phyloP scores from a whole-genome alignment of 1,284 basidiomycete species.

The Dichomitus squalens region DNA sequence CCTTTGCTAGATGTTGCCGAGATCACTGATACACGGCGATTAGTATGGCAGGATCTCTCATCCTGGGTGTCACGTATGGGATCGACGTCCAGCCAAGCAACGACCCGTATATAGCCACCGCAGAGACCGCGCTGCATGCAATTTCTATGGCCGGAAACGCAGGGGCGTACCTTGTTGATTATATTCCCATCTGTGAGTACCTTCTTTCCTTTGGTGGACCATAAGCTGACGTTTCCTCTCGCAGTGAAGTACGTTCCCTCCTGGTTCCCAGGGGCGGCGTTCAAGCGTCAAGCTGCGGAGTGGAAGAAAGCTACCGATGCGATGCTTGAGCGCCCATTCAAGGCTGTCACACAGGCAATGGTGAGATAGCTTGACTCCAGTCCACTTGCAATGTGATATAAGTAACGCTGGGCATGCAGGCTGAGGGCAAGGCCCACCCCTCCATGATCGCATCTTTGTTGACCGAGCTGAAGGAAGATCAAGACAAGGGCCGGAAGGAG shows the following conservation, averaged over 20 bases:
- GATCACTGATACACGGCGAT: constrained; percentile 8
- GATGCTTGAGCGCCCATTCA: constrained; percentile 38
- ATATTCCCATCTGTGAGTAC: constrained; percentile 31
- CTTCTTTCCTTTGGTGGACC: neutral
- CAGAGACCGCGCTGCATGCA: constrained; percentile 30
- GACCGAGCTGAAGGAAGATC: constrained; percentile 16
- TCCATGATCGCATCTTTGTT: constrained; percentile 27
- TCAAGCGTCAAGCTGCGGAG: constrained; percentile 49
- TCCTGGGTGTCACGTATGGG: constrained; percentile 32
- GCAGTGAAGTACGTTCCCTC: constrained; percentile 43
- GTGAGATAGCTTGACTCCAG: constrained; percentile 17
- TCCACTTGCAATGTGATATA: neutral
- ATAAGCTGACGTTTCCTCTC: neutral
- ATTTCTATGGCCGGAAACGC: constrained; percentile 30
- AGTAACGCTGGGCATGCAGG: constrained; percentile 7
- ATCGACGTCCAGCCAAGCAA: constrained; percentile 32
- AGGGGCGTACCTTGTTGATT: constrained; percentile 30
- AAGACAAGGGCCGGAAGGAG: constrained; percentile 20
- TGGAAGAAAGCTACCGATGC: constrained; percentile 33
- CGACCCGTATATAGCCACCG: constrained; percentile 32
- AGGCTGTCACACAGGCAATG: constrained; percentile 33
- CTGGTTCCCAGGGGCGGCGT: constrained; percentile 50
- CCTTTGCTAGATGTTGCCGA: constrained; percentile 1
- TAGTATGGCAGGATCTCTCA: constrained; percentile 33
- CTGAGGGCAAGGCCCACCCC: constrained; percentile 23